Evolutionary conservation across 2,329 filamentous ascomycete genomes (phyloP).

Genomic region (Berkeleyomyces basicola): DNA sequence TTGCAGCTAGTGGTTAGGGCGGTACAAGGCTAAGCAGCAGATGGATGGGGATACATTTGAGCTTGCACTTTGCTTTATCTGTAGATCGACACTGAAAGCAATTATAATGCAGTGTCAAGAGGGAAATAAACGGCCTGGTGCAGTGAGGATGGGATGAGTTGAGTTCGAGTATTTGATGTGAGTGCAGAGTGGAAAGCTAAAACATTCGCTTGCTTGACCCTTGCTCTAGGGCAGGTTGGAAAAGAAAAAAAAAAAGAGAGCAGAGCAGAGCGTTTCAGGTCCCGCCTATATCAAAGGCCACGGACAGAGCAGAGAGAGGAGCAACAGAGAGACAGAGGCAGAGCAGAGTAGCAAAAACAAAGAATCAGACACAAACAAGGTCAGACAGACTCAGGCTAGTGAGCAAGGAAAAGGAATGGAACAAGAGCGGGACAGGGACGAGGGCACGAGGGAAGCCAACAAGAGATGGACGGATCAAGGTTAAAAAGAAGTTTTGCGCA

Average conservation of each 20-base stretch:
- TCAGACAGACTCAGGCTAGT: neutral
- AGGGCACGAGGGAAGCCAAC: neutral
- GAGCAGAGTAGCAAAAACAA: neutral
- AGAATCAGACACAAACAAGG: neutral
- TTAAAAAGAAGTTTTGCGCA: neutral
- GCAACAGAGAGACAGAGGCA: neutral
- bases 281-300: neutral
- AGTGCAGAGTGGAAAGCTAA: neutral
- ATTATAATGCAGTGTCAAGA: neutral
- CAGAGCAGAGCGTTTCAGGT: neutral
- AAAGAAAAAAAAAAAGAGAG: neutral
- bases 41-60: neutral
- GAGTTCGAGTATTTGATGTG: slow-evolving; percentile 2
- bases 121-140: neutral
- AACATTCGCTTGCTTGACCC: neutral
- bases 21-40: neutral
- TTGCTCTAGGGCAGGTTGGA: neutral
- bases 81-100: neutral
- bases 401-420: neutral
- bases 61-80: neutral
- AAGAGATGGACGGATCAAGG: slow-evolving; percentile 2
- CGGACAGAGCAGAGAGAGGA: neutral
- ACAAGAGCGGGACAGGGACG: neutral
- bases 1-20: no score
- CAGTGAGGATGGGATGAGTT: neutral